Percentiles rank a stretch among this genome's conserved stretches.
phyloP scores from a whole-genome alignment of 768 basidiomycete species.

The Tylopilus rubrobrunneus region DNA sequence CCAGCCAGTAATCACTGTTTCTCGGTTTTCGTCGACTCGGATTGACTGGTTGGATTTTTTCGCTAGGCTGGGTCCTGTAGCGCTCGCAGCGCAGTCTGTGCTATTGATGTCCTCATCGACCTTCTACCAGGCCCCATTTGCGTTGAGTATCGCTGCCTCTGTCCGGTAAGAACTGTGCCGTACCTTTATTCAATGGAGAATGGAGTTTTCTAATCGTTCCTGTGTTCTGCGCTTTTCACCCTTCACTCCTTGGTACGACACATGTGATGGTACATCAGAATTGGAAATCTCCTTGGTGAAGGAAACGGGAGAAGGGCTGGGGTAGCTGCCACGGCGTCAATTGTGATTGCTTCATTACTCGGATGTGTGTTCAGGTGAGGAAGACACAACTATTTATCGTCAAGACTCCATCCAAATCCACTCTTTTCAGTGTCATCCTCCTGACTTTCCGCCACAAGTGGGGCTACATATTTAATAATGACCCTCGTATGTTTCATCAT shows the following conservation, averaged over 20 bases:
- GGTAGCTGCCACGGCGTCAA: conserved; percentile 58
- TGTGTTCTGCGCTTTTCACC: conserved; percentile 25
- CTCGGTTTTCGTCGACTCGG: not conserved
- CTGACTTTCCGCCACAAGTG: conserved; percentile 62
- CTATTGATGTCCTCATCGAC: conserved; percentile 71
- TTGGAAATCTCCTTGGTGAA: conserved; percentile 88
- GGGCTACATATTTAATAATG: conserved; percentile 72
- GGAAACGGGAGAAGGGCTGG: conserved; percentile 68
- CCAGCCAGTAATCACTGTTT: conserved; percentile 40
- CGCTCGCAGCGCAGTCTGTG: conserved; percentile 87
- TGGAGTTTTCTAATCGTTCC: not conserved
- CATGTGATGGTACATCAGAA: conserved; percentile 37
- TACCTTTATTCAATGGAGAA: not conserved
- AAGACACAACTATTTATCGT: not conserved
- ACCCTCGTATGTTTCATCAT: conserved; percentile 41
- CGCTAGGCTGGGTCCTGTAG: conserved; percentile 67
- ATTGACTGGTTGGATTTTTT: conserved; percentile 9
- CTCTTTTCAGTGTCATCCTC: conserved; percentile 46
- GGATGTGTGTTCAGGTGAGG: conserved; percentile 60
- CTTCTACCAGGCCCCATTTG: conserved; percentile 81
- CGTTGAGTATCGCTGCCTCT: conserved; percentile 76
- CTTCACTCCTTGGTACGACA: not conserved
- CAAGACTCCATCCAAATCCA: not conserved
- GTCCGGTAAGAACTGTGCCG: conserved; percentile 57
- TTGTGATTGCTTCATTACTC: conserved; percentile 62